Percentiles rank a stretch among this genome's conserved stretches.
phyloP scores from a whole-genome alignment of 495 filamentous ascomycete species.

The Pyrenula massariospora region DNA sequence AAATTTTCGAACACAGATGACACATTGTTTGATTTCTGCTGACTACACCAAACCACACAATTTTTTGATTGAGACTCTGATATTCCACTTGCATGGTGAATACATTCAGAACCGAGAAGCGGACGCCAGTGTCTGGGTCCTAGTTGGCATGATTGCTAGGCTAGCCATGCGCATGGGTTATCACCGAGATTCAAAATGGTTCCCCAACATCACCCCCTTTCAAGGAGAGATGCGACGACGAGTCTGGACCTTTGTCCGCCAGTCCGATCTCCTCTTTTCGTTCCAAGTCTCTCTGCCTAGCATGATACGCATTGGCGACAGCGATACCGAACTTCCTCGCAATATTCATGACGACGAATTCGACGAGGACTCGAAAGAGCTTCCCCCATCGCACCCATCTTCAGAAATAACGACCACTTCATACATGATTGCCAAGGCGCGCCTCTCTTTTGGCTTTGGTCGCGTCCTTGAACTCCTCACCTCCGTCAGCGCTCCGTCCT shows the following conservation, averaged over 20 bases:
- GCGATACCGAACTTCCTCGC: conserved; percentile 72
- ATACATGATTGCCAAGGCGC: conserved; percentile 76
- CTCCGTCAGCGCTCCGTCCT: conserved; percentile 35
- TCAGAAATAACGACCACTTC: conserved; percentile 76
- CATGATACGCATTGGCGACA: conserved; percentile 75
- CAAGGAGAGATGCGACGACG: conserved; percentile 85
- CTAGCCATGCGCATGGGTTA: conserved; percentile 93
- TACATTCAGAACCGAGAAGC: conserved; percentile 67
- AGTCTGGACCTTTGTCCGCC: conserved; percentile 76
- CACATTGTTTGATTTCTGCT: conserved; percentile 75
- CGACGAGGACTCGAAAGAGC: conserved; percentile 58
- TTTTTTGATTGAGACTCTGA: conserved; percentile 79
- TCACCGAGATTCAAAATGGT: conserved; percentile 81
- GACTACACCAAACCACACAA: conserved; percentile 82
- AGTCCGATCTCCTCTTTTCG: conserved; percentile 76
- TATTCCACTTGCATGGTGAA: conserved; percentile 77
- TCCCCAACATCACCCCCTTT: conserved; percentile 70
- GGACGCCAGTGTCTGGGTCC: conserved; percentile 72
- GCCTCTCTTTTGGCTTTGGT: conserved; percentile 49
- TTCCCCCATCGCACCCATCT: conserved; percentile 64
- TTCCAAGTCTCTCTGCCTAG: conserved; percentile 83
- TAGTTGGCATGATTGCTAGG: conserved; percentile 68
- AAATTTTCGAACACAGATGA: conserved; percentile 68
- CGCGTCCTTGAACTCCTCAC: conserved; percentile 43
- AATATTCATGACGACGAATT: conserved; percentile 96